These are phyloP conservation scores for Alternaria triticina DNA, from an alignment of 2,329 filamentous ascomycete species.

Conservation along the genomic window DNA sequence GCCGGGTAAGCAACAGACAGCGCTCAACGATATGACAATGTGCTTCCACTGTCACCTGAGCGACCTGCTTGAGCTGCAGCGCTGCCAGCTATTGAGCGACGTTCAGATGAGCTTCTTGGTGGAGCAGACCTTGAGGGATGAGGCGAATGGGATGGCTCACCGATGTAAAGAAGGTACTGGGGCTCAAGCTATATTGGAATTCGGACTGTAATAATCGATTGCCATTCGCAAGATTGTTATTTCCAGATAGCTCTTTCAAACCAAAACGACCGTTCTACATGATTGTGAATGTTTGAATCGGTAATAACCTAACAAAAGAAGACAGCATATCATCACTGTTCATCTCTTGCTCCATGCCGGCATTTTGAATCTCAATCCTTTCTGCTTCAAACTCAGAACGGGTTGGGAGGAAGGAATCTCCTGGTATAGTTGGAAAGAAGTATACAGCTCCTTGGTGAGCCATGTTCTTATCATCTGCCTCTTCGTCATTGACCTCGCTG, in stretches of 20 bases:
- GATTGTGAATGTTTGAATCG: too few species aligned
- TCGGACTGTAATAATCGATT: slow-evolving; percentile 5
- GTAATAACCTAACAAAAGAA: too few species aligned
- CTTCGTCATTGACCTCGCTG: too few species aligned
- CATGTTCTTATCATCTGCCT: background rate
- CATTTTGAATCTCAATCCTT: too few species aligned
- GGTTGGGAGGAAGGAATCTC: too few species aligned
- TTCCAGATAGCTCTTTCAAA: too few species aligned
- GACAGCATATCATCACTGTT: too few species aligned
- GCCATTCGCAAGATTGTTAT: too few species aligned
- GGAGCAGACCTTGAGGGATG: slow-evolving; percentile 6
- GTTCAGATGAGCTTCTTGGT: slow-evolving; percentile 12
- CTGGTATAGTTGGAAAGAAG: too few species aligned
- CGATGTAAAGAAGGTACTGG: slow-evolving; percentile 1
- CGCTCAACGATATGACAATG: background rate
- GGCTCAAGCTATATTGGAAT: background rate
- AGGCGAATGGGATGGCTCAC: background rate
- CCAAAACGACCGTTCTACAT: too few species aligned
- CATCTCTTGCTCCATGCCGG: too few species aligned
- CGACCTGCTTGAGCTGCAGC: slow-evolving; percentile 19
- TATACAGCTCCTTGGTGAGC: background rate
- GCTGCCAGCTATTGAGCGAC: slow-evolving; percentile 14
- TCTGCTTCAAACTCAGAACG: too few species aligned
- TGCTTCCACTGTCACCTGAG: slow-evolving; percentile 25
- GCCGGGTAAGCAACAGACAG: background rate